These are phyloP conservation scores for Aspergillus intermedius DNA, from an alignment of 2,329 filamentous ascomycete genomes.

Conservation along the genomic window DNA sequence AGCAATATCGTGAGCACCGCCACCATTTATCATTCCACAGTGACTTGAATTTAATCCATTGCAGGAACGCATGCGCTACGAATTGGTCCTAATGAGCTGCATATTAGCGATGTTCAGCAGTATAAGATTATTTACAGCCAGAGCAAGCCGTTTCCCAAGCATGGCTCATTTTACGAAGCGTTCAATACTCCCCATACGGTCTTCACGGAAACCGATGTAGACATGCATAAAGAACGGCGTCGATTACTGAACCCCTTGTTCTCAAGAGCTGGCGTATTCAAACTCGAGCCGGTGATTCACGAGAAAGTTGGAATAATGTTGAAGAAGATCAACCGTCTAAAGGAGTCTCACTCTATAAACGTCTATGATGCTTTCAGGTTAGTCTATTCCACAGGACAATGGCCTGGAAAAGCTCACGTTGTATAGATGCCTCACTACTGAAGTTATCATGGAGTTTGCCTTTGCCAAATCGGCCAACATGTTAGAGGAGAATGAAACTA, in stretches of 20 bases:
- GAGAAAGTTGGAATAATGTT: neutral
- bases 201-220: slow-evolving; percentile 6
- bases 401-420: neutral
- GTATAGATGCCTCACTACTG: slow-evolving; percentile 2
- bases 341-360: neutral
- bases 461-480: slow-evolving; percentile 4
- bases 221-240: slow-evolving; percentile 9
- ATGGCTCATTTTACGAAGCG: slow-evolving; percentile 1
- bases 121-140: slow-evolving; percentile 9
- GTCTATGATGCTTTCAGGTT: slow-evolving; percentile 5
- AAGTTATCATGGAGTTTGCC: slow-evolving; percentile 6
- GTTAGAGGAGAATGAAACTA: neutral
- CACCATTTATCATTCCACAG: neutral
- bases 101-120: slow-evolving; percentile 2
- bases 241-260: slow-evolving; percentile 12
- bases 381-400: neutral
- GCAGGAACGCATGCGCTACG: slow-evolving; percentile 1
- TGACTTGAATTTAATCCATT: neutral
- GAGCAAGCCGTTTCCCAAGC: slow-evolving; percentile 3
- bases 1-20: neutral
- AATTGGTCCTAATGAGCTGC: slow-evolving; percentile 7
- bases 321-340: slow-evolving; percentile 1
- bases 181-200: slow-evolving; percentile 5
- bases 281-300: slow-evolving; percentile 3
- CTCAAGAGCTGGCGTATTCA: slow-evolving; percentile 10